phyloP scores from a whole-genome alignment of 768 basidiomycete genomes.

The Boletus vinaceobasis region DNA sequence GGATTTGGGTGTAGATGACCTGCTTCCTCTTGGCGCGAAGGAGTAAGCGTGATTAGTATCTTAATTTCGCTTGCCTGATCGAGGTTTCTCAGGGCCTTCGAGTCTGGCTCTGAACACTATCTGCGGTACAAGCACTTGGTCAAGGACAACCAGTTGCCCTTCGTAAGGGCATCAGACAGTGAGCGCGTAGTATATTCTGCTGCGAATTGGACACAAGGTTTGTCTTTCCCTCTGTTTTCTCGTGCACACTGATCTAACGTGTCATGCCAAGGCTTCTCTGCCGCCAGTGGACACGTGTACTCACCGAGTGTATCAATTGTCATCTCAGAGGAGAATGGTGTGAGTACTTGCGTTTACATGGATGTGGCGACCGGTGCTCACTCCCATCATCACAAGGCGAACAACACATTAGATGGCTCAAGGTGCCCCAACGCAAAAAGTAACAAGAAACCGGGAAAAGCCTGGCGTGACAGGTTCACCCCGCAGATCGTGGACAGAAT shows the following conservation, averaged over 20 bases:
- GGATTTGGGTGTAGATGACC: conserved; percentile 50
- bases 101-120: conserved; percentile 51
- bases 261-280: conserved; percentile 50
- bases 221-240: not conserved
- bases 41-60: conserved; percentile 46
- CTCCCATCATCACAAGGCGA: conserved; percentile 35
- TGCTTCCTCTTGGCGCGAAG: conserved; percentile 64
- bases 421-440: conserved; percentile 60
- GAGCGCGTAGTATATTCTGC: conserved; percentile 65
- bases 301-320: conserved; percentile 53
- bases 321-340: conserved; percentile 43
- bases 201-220: conserved; percentile 66
- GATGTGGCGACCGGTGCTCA: not conserved
- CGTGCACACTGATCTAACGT: not conserved
- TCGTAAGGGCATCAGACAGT: conserved; percentile 49
- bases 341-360: conserved; percentile 26
- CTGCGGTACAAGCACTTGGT: conserved; percentile 53
- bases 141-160: conserved; percentile 44
- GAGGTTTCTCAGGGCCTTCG: conserved; percentile 37
- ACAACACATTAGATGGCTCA: conserved; percentile 64
- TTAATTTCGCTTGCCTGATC: not conserved
- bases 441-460: conserved; percentile 39
- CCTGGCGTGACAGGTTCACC: conserved; percentile 59
- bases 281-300: conserved; percentile 45
- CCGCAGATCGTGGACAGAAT: conserved; percentile 55